Evolutionary conservation across 2,329 filamentous ascomycete genomes (phyloP).

Genomic region (Colletotrichum abscissum): DNA sequence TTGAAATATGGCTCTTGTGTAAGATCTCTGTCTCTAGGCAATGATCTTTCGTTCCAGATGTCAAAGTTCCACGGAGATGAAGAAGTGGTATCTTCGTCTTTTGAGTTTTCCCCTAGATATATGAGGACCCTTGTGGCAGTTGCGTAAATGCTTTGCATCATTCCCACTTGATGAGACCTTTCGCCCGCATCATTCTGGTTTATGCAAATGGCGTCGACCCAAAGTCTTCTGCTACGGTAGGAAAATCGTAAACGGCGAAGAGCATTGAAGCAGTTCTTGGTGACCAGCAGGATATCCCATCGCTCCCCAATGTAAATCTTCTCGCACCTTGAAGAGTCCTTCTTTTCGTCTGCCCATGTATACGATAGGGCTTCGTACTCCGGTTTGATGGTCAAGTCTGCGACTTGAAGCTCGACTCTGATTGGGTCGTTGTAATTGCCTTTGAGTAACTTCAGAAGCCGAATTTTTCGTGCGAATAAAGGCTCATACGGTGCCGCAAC

Average conservation of each 20-base stretch:
- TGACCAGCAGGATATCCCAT: neutral
- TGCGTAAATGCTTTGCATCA: too few species aligned
- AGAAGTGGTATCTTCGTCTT: too few species aligned
- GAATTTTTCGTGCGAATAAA: neutral
- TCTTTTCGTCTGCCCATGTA: conserved; percentile 16
- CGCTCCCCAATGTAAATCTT: neutral
- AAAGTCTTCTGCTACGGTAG: neutral
- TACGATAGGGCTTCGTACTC: conserved; percentile 30
- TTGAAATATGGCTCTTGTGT: too few species aligned
- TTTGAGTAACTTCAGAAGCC: neutral
- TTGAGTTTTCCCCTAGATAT: too few species aligned
- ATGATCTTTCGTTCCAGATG: too few species aligned
- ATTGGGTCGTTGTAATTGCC: neutral
- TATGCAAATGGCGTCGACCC: neutral
- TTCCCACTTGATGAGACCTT: too few species aligned
- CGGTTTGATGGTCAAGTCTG: neutral
- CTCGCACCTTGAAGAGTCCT: neutral
- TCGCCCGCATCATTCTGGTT: too few species aligned
- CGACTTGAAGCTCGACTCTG: neutral
- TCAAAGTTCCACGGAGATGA: too few species aligned
- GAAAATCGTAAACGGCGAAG: conserved; percentile 9
- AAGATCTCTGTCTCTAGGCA: too few species aligned
- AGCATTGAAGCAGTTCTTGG: conserved; percentile 11
- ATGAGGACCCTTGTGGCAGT: too few species aligned
- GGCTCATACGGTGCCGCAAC: neutral